These are phyloP conservation scores for Condylostoma magnum DNA, from an alignment of 169 alveolate genomes.

Conservation along the genomic window DNA sequence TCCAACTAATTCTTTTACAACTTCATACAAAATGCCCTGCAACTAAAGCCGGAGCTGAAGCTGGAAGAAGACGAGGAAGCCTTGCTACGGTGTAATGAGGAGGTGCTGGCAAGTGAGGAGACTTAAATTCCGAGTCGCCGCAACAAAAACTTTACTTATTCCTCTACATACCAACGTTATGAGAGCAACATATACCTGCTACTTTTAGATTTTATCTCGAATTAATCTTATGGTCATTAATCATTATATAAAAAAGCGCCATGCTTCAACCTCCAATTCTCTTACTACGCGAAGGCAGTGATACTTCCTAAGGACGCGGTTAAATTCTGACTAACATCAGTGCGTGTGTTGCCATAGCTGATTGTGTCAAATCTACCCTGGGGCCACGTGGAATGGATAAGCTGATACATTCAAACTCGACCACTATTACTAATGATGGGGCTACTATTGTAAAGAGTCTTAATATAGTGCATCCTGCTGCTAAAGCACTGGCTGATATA, in stretches of 20 bases:
- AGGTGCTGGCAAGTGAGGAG: background rate
- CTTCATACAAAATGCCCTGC: background rate
- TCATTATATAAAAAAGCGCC: no score
- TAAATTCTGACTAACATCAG: constrained; percentile 95
- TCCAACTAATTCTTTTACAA: no score
- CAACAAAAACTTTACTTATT: background rate
- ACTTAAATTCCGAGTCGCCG: background rate
- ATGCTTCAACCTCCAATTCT: constrained; percentile 85
- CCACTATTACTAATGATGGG: constrained; percentile 97
- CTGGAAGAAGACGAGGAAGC: constrained; percentile 1
- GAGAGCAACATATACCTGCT: no score
- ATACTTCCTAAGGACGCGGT: constrained; percentile 94
- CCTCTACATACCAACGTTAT: background rate
- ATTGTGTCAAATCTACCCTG: constrained; percentile 91
- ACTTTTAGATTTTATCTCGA: no score
- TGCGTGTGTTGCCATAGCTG: constrained; percentile 94
- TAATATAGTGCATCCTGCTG: constrained; percentile 98
- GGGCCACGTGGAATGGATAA: constrained; percentile 99
- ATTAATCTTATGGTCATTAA: no score
- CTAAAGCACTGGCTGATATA: constrained; percentile 94
- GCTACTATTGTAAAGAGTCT: constrained; percentile 96
- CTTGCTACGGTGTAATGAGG: background rate
- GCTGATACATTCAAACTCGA: constrained; percentile 86
- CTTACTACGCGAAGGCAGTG: constrained; percentile 96
- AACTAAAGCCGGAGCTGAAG: background rate